phyloP scores from a whole-genome alignment of 2,329 filamentous ascomycete genomes.

The Verticillium nonalfalfae region DNA sequence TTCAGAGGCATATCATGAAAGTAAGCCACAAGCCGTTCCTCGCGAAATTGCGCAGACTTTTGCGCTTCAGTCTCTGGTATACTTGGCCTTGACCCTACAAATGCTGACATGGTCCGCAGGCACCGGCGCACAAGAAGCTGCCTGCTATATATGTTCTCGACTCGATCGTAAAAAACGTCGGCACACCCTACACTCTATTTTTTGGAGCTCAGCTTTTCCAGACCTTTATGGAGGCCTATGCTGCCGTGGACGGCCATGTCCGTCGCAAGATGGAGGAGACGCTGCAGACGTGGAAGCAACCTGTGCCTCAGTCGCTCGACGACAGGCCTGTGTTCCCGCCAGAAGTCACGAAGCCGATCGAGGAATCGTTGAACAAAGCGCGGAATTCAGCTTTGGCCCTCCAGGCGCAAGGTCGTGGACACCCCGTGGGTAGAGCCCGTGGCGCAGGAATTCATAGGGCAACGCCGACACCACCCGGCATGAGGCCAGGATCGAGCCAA shows the following conservation, averaged over 20 bases:
- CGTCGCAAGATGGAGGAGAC: conserved; percentile 94
- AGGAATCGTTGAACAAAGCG: conserved; percentile 88
- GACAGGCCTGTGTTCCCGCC: conserved; percentile 85
- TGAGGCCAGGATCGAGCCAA: conserved; percentile 25
- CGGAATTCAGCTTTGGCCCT: conserved; percentile 45
- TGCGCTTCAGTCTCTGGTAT: not conserved
- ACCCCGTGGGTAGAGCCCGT: conserved; percentile 5
- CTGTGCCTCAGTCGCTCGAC: conserved; percentile 88
- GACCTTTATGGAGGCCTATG: conserved; percentile 96
- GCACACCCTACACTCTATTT: conserved; percentile 93
- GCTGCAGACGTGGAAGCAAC: conserved; percentile 96
- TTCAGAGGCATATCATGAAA: conserved; percentile 91
- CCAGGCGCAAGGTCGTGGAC: conserved; percentile 36
- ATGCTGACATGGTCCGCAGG: conserved; percentile 51
- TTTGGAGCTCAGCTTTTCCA: conserved; percentile 86
- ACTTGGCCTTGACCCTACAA: not conserved
- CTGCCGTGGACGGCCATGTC: conserved; percentile 74
- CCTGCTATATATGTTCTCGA: conserved; percentile 97
- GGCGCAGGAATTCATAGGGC: conserved; percentile 54
- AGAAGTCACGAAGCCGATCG: conserved; percentile 84
- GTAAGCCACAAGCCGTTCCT: conserved; percentile 51
- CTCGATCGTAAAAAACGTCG: conserved; percentile 97
- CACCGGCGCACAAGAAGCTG: conserved; percentile 79
- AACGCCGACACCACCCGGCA: conserved; percentile 66
- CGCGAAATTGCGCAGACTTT: not conserved